Evolutionary conservation across 2,329 filamentous ascomycete genomes (phyloP), one percentile per base, ranked within the genome.

Genomic region (Drechslerella stenobrocha): DNA sequence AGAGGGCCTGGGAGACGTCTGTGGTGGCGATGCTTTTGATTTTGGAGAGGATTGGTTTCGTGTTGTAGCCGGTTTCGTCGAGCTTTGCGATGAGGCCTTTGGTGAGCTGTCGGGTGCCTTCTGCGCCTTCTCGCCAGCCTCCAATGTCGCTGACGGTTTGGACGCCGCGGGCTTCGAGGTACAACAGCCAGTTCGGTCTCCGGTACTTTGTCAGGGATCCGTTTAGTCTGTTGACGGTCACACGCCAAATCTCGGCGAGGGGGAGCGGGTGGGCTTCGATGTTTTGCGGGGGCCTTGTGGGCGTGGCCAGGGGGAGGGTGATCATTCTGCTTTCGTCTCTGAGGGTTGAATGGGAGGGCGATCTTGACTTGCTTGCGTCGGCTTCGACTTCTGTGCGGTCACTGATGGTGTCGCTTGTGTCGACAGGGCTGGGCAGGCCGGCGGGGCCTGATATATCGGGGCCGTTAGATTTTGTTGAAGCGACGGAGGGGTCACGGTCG

Each of bases 171-270:
- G 46, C 40, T 20, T 66, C 61, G 9, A 66, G 48, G 13, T 66
- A 53, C 6, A 66, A 53, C 13, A 66, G 37, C 61, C 61, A 66
- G 18, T 66, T 66, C 1, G 61, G 61, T 15, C 61, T 26, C 5
- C 61, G 52, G n/a, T 58, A 66, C 35, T 66, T 66, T 11, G 61
- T 66, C 4, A 66, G 44, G 20, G 61, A 58, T 18, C 58, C 61
- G 48, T 66, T 66, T 9, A 66, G 20, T 15, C 61, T 22, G 26
- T 66, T 58, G 13, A 66, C 59, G 24, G 61, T 66, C 9, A 55
- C 61, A 20, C 61, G 50, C 61, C 61, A 66, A 18, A 66, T 66
- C 32, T 66, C 61, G 9, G 61, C 57, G 8, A 66, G 28, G 1
- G 48, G 61, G 3, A 66, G 53, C 3, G 48, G 50, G 20, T 56